Base-by-base conservation (phyloP, 495 filamentous ascomycete species). In the Chaetomium cochliodes region DNA sequence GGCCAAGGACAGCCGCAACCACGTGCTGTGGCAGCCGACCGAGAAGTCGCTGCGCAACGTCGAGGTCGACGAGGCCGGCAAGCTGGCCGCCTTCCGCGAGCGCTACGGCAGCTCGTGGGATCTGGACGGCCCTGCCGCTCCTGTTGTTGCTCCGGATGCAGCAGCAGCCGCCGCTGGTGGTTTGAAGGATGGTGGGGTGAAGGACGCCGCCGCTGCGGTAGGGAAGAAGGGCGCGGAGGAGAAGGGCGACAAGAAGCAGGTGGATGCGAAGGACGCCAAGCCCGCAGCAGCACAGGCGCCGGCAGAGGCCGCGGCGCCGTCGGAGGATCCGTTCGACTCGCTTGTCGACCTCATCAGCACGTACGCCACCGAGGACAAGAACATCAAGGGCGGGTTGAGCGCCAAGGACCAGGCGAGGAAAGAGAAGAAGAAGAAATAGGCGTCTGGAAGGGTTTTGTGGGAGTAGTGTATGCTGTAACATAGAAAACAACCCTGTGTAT, bases 41-140 rank as follows among this genome's bases (percentile, higher is more conserved):
- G 84, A 86, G 64, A 85, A 86, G 73, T 87, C 88, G 60, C 78
- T 98, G 74, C 78, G 87, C 72, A 96, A 92, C 71, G 83, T 97
- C 60, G 96, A 98, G 77, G 87, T 93, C 65, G 94, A 98, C 73
- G 94, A 98, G 86, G 96, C 94, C 25, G 94, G 94, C 30, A 87
- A 90, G 71, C 76, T 98, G 69, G 87, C 86, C 57, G 89, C 91
- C 42, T 98, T 98, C 81, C 81, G 94, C 58, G 82, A 83, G 65
- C 84, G 87, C 62, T 98, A 92, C 81, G 94, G 94, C 28, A 78
- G 90, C 25, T 86, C 86, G 25, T 98, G 87, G 82, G 94, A 98
- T 81, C 51, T 69, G 25, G 70, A 68, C 42, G 62, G 63, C 50
- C 58, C 65, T 7, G n/a, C 56, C 8, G 65, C 55, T 23, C 60